Evolutionary conservation across 306 rosid species (phyloP).

Genomic region (Fragaria vesca): DNA sequence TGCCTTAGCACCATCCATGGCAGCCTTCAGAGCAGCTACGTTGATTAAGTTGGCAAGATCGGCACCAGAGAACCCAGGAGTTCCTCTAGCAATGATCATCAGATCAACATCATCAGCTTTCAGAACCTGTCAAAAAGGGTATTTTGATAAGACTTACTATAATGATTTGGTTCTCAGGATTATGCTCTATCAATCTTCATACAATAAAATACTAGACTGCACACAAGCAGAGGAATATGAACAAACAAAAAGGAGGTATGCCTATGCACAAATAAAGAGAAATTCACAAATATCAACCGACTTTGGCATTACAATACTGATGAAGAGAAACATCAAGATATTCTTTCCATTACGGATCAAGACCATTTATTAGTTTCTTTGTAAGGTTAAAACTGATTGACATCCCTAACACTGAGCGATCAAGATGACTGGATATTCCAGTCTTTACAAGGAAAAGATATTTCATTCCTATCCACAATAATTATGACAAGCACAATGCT

Average conservation of each 20-base stretch:
- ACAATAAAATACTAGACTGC: background rate
- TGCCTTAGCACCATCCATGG: constrained; percentile 83
- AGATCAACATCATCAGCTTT: constrained; percentile 84
- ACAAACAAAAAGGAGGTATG: background rate
- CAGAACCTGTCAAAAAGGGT: constrained; percentile 46
- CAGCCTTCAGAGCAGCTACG: constrained; percentile 85
- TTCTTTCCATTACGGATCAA: background rate
- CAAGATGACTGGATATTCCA: background rate
- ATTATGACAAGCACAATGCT: background rate
- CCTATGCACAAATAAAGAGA: background rate
- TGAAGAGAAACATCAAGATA: background rate
- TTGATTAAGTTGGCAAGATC: constrained; percentile 90
- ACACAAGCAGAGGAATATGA: background rate
- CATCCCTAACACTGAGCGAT: background rate
- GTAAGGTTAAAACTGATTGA: background rate
- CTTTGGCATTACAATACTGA: background rate
- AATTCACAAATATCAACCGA: background rate
- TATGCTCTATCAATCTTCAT: background rate
- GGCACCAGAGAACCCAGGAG: constrained; percentile 91
- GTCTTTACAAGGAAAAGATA: background rate
- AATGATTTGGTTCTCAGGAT: background rate
- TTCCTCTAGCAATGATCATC: constrained; percentile 77
- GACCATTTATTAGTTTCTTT: background rate
- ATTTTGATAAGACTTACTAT: constrained; percentile 3
- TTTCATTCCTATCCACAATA: background rate